Evolutionary conservation across 2,329 filamentous ascomycete genomes (phyloP), one percentile per base, ranked within the genome.

Genomic region (Cadophora gregata): DNA sequence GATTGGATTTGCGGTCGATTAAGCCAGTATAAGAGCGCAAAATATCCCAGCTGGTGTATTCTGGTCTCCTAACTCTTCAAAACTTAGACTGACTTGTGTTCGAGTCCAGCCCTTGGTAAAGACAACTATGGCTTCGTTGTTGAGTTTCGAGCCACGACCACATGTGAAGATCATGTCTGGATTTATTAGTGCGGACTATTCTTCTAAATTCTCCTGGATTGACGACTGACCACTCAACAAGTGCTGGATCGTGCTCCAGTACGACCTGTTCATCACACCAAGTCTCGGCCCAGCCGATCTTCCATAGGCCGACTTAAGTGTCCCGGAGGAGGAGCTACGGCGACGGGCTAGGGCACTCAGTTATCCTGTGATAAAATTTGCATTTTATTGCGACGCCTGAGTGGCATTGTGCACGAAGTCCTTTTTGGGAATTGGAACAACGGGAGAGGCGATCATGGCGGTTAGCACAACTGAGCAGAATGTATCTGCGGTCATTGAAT

Each of bases 21-120:
- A 61, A 4, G 25, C 31, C 9, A 25, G n/a, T 36, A 60, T 29
- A 4, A 64, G 65, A 24, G 45, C 21, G 19, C 56, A 47, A 31
- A 63, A 63, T 5, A 42, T 58, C 4, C 16, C 25, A 7, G 61
- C 61, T 21, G 61, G 61, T 10, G 45, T 16, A 14, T 53, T 62
- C 45, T 45, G 24, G 4, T 48, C 50, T 0, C 48, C 31, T 19
- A 16, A 6, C 3, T 59, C 38, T 31, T 59, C 25, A 25, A 67
- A 67, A 10, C 4, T 45, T 5, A 65, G 48, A 3, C 7, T 21
- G 16, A 33, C n/a, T 50, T 65, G 64, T 2, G 64, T 65, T n/a
- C 59, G 58, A 14, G 59, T 59, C 21, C 42, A 65, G 5, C 64
- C 59, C n/a, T 56, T 38, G 8, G 51, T 62, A 50, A 65, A 65